Conservation (phyloP, 306 rosid genomes). For the Adenanthera pavonina region DNA sequence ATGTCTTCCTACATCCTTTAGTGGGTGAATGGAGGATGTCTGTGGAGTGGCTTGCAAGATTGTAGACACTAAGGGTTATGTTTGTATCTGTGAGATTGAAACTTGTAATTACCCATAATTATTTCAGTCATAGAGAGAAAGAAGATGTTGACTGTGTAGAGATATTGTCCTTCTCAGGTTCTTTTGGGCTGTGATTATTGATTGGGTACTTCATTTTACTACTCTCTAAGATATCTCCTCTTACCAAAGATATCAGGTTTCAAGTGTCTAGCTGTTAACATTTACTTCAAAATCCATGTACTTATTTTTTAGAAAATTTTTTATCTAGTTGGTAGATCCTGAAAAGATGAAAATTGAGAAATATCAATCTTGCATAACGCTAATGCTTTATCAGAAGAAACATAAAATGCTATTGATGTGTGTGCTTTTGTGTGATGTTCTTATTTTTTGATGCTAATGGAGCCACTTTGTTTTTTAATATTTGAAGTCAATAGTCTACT, state of each 20-base stretch:
- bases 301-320: not conserved
- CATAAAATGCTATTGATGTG: not conserved
- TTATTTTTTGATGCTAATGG: constrained; percentile 11
- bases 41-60: constrained; percentile 14
- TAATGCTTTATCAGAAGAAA: constrained; percentile 10
- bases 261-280: not conserved
- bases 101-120: constrained; percentile 24
- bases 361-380: not conserved
- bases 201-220: not conserved
- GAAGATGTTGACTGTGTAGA: constrained; percentile 1
- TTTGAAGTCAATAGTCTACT: not conserved
- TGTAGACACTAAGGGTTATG: not conserved
- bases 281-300: constrained; percentile 1
- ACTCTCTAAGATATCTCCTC: not conserved
- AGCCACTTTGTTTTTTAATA: not conserved
- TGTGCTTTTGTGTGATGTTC: not conserved
- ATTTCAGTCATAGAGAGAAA: constrained; percentile 6
- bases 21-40: not conserved
- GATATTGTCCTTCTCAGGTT: constrained; percentile 1
- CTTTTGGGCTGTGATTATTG: not conserved
- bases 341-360: not conserved
- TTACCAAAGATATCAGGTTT: not conserved
- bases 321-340: constrained; percentile 19
- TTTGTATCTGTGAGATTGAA: not conserved
- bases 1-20: not conserved